A percentile compares a stretch with the other conserved stretches of the same genome.
Evolutionary conservation across 1,139 yeast species (phyloP).

Genomic region (Diutina pseudorugosa): DNA sequence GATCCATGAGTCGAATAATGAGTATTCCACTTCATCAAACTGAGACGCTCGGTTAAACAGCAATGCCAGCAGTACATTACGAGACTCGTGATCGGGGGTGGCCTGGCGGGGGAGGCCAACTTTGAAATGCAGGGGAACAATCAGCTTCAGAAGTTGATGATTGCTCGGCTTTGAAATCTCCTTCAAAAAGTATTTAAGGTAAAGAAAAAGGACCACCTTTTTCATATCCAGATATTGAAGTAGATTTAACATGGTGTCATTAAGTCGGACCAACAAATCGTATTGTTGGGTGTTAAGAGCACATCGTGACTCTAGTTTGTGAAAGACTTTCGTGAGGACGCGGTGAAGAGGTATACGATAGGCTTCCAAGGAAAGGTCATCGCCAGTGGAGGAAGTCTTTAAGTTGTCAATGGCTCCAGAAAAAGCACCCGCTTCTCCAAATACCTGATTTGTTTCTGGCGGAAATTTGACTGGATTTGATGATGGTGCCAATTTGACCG

Average conservation of each 20-base stretch:
- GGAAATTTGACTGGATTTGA: background rate
- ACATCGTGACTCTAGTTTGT: conserved; percentile 22
- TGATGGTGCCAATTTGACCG: background rate
- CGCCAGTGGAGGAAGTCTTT: background rate
- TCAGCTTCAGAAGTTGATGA: conserved; percentile 16
- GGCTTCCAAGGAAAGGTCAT: background rate
- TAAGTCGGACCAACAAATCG: conserved; percentile 22
- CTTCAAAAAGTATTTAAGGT: conserved; percentile 27
- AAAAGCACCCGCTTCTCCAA: background rate
- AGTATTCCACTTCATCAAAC: conserved; percentile 33
- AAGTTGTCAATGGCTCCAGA: background rate
- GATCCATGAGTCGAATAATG: conserved; percentile 33
- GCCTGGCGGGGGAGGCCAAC: background rate
- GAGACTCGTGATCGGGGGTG: background rate
- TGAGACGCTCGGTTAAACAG: conserved; percentile 6
- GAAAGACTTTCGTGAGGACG: conserved; percentile 23
- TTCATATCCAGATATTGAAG: conserved; percentile 12
- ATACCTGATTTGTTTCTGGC: background rate
- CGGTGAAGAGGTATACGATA: background rate
- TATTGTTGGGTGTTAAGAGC: conserved; percentile 24
- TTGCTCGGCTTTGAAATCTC: conserved; percentile 19
- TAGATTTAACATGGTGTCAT: conserved; percentile 18
- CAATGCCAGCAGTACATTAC: background rate
- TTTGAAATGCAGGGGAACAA: conserved; percentile 24
- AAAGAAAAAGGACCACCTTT: conserved; percentile 26